Evolutionary conservation across 768 basidiomycete species (phyloP), one percentile per base, ranked within the genome.

Genomic region (Podaxis pistillaris): DNA sequence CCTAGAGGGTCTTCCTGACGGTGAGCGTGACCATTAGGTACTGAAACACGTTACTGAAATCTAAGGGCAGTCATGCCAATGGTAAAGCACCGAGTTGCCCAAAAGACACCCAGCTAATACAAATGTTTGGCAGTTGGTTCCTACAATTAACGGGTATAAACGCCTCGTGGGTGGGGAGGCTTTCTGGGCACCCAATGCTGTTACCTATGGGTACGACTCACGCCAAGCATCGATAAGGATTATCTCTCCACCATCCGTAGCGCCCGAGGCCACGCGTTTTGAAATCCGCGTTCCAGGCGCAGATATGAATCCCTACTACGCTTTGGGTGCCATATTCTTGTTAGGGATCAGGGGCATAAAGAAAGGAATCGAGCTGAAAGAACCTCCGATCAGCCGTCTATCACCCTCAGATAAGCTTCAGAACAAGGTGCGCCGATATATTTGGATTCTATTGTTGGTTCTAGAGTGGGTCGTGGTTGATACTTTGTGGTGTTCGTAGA

Each of bases 141-240:
- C 93, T 1, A 96, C 92, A 0, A 89, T 97, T 75, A 96, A 96
- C 69, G 95, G 96, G 7, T 99, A 99, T 79, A 99, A 98, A 72
- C 93, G 97, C 15, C 85, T 99, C 7, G 89, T 93, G 19, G 95
- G 92, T 19, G 95, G 95, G 12, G 94, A 95, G 72, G 89, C 90
- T 3, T 95, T 91, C 79, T 97, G 93, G 93, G 94, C 94, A 4
- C 94, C 94, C 0, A 96, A 94, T 68, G 87, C 93, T 2, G 83
- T 93, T 17, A 96, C 95, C 2, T 98, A 95, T 72, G 96, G 96
- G 9, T 98, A 96, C 72, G 97, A 99, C 75, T 94, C 93, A 22
- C 91, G 97, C 38, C 89, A 89, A 0, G 94, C 95, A 11, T 94
- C 93, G 9, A 85, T 98, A 54, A 88, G 97, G 49, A 91, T 99